Evolutionary conservation across 768 basidiomycete genomes (phyloP), one percentile per base, ranked within the genome.

Genomic region (Pleurotus tuoliensis): DNA sequence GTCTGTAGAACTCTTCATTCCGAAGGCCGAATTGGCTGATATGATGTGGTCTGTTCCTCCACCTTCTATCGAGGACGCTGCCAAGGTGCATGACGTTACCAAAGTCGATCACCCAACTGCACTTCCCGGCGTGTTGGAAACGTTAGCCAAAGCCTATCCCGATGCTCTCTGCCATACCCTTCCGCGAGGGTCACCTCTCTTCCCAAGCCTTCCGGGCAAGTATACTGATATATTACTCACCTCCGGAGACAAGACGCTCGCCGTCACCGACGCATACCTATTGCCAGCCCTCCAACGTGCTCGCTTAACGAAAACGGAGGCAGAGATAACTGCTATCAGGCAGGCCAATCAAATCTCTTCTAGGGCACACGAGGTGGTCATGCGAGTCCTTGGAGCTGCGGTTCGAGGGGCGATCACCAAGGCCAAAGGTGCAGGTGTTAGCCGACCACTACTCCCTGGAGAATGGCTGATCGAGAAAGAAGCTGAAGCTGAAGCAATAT

Each of bases 391-490:
- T 12, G 94, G 94, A 2, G 71, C 77, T 47, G 86, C 86, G 3
- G 88, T 88, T 16, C 81, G 82, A 51, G 79, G 80, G 15, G 75
- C 76, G 52, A 78, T 87, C 57, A 68, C 71, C 60, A 72, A 71
- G 37, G 80, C 67, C 13, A 69, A 72, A 11, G 80, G 71, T 4
- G 75, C 75, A 30, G 81, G 75, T 8, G 73, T 72, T 3, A 24
- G 27, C 27, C 71, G 80, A 3, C 85, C 84, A 0, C 70, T 81
- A 4, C 73, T 92, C 2, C 91, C 90, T 1, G 77, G 80, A 3
- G 88, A 94, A 64, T 97, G 95, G 90, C 74, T 92, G 45, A 91
- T 98, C 13, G 84, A 91, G 73, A 91, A 89, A 62, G 96, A 98
- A 70, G 88, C 86, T 0, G 95, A 97, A 68, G 96, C 94, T 0